These are phyloP conservation scores for Luffa acutangula DNA, from an alignment of 306 rosid genomes.

Conservation along the genomic window DNA sequence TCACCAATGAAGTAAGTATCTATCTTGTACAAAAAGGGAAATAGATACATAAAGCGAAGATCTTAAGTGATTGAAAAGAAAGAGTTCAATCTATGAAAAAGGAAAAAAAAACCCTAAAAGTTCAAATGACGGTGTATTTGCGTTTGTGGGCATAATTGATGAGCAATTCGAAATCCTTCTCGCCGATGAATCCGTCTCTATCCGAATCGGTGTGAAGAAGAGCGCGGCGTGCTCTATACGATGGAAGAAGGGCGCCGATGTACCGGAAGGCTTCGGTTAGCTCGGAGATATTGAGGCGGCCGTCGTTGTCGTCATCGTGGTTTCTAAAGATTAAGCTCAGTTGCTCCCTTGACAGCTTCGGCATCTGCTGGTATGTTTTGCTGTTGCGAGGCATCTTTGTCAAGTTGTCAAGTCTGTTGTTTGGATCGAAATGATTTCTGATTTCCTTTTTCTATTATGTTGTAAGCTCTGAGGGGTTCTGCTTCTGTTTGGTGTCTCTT, in stretches of 20 bases:
- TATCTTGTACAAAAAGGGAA: too few relatives aligned
- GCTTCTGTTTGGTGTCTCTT: too few relatives aligned
- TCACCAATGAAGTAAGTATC: too few relatives aligned
- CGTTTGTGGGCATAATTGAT: neutral
- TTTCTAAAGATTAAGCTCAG: neutral
- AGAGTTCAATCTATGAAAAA: neutral
- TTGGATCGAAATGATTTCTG: neutral
- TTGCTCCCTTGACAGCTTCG: neutral
- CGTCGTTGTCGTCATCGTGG: neutral
- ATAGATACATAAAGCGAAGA: too few relatives aligned
- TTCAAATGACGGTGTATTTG: neutral
- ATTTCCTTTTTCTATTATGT: too few relatives aligned
- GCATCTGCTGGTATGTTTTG: neutral
- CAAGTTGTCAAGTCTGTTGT: too few relatives aligned
- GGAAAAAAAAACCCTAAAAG: neutral
- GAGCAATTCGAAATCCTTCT: constrained; percentile 9
- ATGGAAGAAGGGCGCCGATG: neutral
- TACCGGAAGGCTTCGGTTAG: neutral
- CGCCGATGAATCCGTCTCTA: constrained; percentile 15
- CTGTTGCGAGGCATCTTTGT: neutral
- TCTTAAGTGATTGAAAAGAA: neutral
- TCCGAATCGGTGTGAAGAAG: constrained; percentile 1
- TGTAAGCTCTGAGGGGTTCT: neutral
- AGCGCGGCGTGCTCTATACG: neutral
- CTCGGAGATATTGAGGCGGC: neutral